phyloP scores from a whole-genome alignment of 2,329 filamentous ascomycete genomes.

The Sphaerulina musiva region DNA sequence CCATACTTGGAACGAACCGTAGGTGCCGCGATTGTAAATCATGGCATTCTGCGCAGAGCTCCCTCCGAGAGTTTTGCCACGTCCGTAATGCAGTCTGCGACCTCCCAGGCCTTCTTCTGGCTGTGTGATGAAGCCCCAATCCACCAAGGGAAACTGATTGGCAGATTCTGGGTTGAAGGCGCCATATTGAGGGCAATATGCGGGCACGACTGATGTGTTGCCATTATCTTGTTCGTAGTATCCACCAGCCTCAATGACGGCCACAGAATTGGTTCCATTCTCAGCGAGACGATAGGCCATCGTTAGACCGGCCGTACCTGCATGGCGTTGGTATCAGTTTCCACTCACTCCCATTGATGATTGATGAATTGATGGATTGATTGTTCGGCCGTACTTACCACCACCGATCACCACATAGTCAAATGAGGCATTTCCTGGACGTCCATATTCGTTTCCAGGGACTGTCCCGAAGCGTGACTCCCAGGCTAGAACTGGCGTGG shows the following conservation, averaged over 20 bases:
- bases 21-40: slow-evolving; percentile 31
- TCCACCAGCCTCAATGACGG: slow-evolving; percentile 26
- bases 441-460: not conserved
- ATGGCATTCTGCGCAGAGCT: slow-evolving; percentile 26
- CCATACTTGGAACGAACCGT: slow-evolving; percentile 33
- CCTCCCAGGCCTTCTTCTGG: slow-evolving; percentile 10
- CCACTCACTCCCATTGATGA: no score
- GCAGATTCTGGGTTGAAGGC: slow-evolving; percentile 3
- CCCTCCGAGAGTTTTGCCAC: slow-evolving; percentile 29
- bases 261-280: slow-evolving; percentile 15
- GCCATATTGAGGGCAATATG: slow-evolving; percentile 16
- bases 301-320: slow-evolving; percentile 16
- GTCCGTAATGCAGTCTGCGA: slow-evolving; percentile 18
- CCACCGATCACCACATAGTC: not conserved
- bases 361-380: no score
- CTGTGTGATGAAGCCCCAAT: slow-evolving; percentile 17
- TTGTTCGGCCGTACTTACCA: not conserved
- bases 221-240: slow-evolving; percentile 22
- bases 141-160: slow-evolving; percentile 14
- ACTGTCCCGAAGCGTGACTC: not conserved
- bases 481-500: not conserved
- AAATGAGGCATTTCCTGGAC: not conserved
- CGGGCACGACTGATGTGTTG: slow-evolving; percentile 24
- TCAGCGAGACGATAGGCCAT: slow-evolving; percentile 22
- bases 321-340: no score